These are phyloP conservation scores for Fusarium robinianum DNA, from an alignment of 2,329 filamentous ascomycete genomes.

Conservation along the genomic window DNA sequence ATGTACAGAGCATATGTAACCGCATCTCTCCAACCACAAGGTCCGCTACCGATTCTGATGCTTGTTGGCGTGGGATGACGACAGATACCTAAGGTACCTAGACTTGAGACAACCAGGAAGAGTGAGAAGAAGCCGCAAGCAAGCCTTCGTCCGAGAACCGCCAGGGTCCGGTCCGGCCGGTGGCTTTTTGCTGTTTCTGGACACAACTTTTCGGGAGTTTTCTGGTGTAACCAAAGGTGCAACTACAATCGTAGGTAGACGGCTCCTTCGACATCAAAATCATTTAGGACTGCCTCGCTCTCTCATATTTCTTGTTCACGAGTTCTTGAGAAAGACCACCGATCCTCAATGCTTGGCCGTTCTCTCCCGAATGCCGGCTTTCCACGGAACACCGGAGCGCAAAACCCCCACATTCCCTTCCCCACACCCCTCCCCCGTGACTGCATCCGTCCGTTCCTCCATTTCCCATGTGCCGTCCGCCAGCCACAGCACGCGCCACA, in stretches of 20 bases:
- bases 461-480: slow-evolving; percentile 10
- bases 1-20: too few species aligned
- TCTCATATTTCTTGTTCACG: background rate
- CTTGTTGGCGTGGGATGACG: slow-evolving; percentile 29
- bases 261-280: background rate
- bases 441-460: slow-evolving; percentile 17
- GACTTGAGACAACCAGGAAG: too few species aligned
- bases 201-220: too few species aligned
- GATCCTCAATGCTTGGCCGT: slow-evolving; percentile 20
- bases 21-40: slow-evolving; percentile 19
- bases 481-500: slow-evolving; percentile 1
- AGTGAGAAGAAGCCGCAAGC: too few species aligned
- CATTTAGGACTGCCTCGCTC: background rate
- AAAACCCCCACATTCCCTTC: slow-evolving; percentile 27
- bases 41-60: slow-evolving; percentile 24
- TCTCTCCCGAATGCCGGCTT: slow-evolving; percentile 33
- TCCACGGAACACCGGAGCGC: slow-evolving; percentile 21
- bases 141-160: slow-evolving; percentile 15
- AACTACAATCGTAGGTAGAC: too few species aligned
- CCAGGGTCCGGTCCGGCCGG: too few species aligned
- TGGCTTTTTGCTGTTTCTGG: too few species aligned
- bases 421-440: slow-evolving; percentile 12
- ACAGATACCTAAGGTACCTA: slow-evolving; percentile 17
- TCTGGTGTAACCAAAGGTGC: too few species aligned
- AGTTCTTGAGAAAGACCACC: background rate